phyloP scores from a whole-genome alignment of 768 basidiomycete species.

The Chiua virens region DNA sequence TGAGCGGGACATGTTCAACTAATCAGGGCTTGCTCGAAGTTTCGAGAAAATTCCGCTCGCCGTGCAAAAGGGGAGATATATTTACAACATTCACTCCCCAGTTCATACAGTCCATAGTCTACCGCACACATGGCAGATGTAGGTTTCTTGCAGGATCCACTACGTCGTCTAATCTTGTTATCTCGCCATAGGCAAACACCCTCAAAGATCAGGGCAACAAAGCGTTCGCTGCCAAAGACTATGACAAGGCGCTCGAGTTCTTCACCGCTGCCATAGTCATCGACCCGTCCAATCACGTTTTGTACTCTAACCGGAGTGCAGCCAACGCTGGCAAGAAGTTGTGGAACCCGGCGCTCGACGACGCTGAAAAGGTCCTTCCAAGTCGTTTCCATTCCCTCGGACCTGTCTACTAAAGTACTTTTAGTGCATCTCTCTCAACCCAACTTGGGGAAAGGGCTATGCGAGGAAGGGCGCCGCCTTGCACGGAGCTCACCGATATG shows the following conservation, averaged over 20 bases:
- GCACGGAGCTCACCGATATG: slow-evolving; percentile 76
- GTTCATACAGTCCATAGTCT: background rate
- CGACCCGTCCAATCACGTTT: slow-evolving; percentile 82
- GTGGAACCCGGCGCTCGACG: slow-evolving; percentile 73
- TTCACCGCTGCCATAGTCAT: slow-evolving; percentile 82
- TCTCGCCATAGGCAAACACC: slow-evolving; percentile 42
- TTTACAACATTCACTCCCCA: background rate
- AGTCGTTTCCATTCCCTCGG: background rate
- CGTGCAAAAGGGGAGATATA: slow-evolving; percentile 13
- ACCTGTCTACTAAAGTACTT: slow-evolving; percentile 3
- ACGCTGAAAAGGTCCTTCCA: slow-evolving; percentile 78
- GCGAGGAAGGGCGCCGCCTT: slow-evolving; percentile 91
- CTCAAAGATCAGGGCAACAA: slow-evolving; percentile 95
- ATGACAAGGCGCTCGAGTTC: slow-evolving; percentile 81
- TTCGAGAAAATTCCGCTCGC: slow-evolving; percentile 33
- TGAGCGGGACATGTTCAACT: too few species aligned
- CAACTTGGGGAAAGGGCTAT: slow-evolving; percentile 87
- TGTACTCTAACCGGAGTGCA: slow-evolving; percentile 92
- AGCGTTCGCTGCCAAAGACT: slow-evolving; percentile 91
- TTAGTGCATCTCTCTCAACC: slow-evolving; percentile 77
- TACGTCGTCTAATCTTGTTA: slow-evolving; percentile 19
- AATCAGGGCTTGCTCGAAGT: slow-evolving; percentile 14
- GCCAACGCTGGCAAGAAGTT: slow-evolving; percentile 84
- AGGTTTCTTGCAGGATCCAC: slow-evolving; percentile 9
- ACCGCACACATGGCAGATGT: slow-evolving; percentile 36